These are phyloP conservation scores for Pleurotus eryngii DNA, from an alignment of 768 basidiomycete genomes.

Conservation along the genomic window DNA sequence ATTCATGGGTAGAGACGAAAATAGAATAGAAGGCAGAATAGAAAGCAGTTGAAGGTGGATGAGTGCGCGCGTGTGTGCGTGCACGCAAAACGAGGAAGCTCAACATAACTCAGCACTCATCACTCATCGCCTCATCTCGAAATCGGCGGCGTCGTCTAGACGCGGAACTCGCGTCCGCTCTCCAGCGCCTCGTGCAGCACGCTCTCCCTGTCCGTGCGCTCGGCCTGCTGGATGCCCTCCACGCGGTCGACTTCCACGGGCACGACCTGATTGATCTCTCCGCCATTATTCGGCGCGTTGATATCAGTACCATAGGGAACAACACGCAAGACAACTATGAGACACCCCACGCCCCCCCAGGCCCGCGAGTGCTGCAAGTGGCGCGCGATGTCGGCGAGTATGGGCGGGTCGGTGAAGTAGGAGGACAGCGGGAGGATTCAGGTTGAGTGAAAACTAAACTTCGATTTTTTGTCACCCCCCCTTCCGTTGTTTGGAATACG, in stretches of 20 bases:
- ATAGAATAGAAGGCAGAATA: no score
- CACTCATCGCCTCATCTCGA: no score
- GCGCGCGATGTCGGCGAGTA: conserved; percentile 71
- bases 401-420: conserved; percentile 73
- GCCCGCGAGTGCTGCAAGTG: conserved; percentile 78
- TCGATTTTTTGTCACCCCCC: no score
- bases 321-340: conserved; percentile 75
- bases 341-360: conserved; percentile 71
- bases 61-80: no score
- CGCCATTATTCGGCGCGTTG: conserved; percentile 14
- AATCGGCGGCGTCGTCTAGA: no score
- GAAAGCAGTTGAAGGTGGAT: no score
- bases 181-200: conserved; percentile 44
- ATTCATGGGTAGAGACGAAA: no score
- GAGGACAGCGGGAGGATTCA: conserved; percentile 66
- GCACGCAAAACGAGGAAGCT: no score
- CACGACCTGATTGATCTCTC: conserved; percentile 76
- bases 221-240: conserved; percentile 72
- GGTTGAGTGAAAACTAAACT: conserved; percentile 62
- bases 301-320: no score
- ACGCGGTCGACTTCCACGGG: conserved; percentile 84
- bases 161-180: no score
- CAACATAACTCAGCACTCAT: no score
- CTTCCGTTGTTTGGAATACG: no score
- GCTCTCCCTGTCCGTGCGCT: conserved; percentile 67